Evolutionary conservation across 2,329 filamentous ascomycete species (phyloP), one percentile per base, ranked within the genome.

Genomic region (Penicillium sp.): DNA sequence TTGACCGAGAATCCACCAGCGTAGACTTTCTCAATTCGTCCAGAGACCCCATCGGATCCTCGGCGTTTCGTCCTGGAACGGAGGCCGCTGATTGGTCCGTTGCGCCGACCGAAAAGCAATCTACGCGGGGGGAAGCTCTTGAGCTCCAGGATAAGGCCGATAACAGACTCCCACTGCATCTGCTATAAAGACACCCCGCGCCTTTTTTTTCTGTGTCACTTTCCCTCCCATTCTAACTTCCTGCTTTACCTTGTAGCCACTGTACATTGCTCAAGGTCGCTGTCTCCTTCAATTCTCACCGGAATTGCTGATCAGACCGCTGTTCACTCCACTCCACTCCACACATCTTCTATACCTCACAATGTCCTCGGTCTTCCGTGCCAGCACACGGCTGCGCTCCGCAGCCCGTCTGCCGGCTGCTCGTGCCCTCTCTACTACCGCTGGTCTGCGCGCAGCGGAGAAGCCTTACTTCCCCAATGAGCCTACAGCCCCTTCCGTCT

Each of bases 381-480:
- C 71, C 47, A 67, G 70, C 59, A 52, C 71, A 46, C 65, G 68
- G 56, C 57, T 74, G 62, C 68, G 69, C 56, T 66, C 67, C 49
- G 63, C 62, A 16, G 61, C 67, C 54, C 72, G 71, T 46, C 59
- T 72, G 24, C 71, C 70, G 29, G 67, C 66, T 51, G 64, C 62
- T 49, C 74, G 73, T 50, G 60, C 68, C 51, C 65, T 76, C 54
- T 70, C 67, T 38, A 72, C 73, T 53, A 71, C 71, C 45, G 62
- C 69, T n/a, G 61, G 63, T 38, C 63, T 73, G 38, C 65, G 65
- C 49, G 71, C 71, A 16, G 67, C 70, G 13, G 77, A 78, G 61
- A 74, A 79, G 64, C 66, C 81, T 7, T 84, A 79, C 74, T 83
- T 87, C 71, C 74, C 81, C 54, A 78, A 84, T 66, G 85, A 87